Base-by-base conservation (phyloP, 257 asterid genomes). In the Lithospermum erythrorhizon region DNA sequence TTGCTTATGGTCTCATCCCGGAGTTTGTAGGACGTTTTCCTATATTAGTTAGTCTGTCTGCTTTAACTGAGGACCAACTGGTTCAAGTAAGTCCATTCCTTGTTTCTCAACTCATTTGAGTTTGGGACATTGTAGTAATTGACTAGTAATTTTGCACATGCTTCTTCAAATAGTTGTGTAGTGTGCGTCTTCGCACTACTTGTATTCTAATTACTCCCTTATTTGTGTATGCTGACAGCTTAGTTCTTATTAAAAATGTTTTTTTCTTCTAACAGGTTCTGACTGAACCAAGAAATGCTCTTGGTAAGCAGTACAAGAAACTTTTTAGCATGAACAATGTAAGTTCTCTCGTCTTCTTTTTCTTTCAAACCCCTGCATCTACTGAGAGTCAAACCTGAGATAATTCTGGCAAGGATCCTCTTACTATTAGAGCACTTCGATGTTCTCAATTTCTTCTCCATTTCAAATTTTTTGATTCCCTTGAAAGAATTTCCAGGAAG, bases 1-100 rank as follows among this genome's bases (percentile, higher is more conserved):
- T 89, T 62, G 83, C 90, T 9, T 87, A 89, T 47, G 97, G 97
- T 54, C 90, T 89, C 75, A 89, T 89, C 68, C 97, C 95, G 62
- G 97, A 89, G 68, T 89, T 84, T 75, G 79, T 86, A 70, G 95
- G 97, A 68, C 95, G 97, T 65, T 86, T 89, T 77, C 97, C 97
- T 66, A 83, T 89, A 70, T 82, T 89, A 82, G 97, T 89, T 73
- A 82, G 86, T 74, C 72, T 89, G 78, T 78, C 87, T 49, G 95
- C 97, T 70, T 81, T 89, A 68, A 78, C 93, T 4, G 95, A 84
- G 79, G 89, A 87, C 70, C 94, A 89, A 76, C 94, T 89, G 82
- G 91, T 89, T 65, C 84, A 82, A 94, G 97, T 89, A 77, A 70
- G 70, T 60, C 63, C 59, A 45, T 55, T 54, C 55, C 23, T 62